Evolutionary conservation across 2,329 filamentous ascomycete species (phyloP).

Genomic region (Colletotrichum camelliae): DNA sequence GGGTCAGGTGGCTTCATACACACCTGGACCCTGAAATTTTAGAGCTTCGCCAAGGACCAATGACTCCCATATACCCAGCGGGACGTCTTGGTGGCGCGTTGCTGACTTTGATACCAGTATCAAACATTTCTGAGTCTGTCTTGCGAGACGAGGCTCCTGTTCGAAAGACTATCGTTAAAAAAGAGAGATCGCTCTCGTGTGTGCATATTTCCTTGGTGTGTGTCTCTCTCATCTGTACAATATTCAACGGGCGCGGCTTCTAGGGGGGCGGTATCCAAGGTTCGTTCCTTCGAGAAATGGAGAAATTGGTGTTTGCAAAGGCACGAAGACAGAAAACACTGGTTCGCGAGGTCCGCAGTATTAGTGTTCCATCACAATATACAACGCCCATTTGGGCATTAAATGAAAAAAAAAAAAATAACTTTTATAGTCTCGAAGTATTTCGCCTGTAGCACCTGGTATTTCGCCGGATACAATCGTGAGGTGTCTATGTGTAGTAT

Average conservation of each 20-base stretch:
- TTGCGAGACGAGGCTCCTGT: background rate
- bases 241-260: background rate
- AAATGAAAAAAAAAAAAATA: background rate
- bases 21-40: background rate
- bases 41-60: background rate
- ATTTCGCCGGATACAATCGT: background rate
- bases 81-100: background rate
- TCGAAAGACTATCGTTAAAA: background rate
- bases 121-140: background rate
- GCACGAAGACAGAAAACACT: background rate
- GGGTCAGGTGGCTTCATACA: background rate
- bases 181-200: background rate
- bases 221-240: constrained; percentile 14
- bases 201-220: constrained; percentile 18
- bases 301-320: constrained; percentile 8
- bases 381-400: background rate
- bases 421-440: background rate
- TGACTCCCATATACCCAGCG: background rate
- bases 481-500: background rate
- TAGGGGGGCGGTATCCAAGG: background rate
- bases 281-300: background rate
- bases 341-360: background rate
- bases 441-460: background rate
- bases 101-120: background rate
- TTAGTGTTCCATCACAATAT: background rate